Evolutionary conservation across 371 early-diverging fungal species (phyloP).

Genomic region (Lichtheimia corymbifera): DNA sequence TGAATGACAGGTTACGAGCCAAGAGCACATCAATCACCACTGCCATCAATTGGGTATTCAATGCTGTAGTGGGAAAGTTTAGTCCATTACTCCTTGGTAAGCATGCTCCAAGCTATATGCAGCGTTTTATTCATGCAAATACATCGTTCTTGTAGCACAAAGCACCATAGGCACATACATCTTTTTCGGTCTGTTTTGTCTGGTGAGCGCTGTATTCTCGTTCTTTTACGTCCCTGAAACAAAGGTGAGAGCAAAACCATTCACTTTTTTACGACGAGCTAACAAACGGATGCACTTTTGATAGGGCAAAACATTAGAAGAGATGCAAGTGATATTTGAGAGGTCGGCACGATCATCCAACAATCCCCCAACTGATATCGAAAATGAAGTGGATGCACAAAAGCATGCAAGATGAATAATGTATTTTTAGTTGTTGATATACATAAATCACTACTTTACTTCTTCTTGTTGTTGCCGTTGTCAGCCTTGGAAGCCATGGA

Average conservation of each 20-base stretch:
- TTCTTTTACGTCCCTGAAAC: conserved; percentile 30
- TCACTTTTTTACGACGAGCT: not conserved
- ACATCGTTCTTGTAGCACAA: conserved; percentile 10
- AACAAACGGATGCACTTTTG: not conserved
- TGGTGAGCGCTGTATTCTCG: conserved; percentile 23
- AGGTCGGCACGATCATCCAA: not conserved
- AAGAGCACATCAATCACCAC: conserved; percentile 60
- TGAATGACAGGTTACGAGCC: conserved; percentile 39
- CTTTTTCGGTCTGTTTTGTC: conserved; percentile 37
- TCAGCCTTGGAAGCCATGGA: conserved; percentile 79
- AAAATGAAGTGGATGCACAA: no score
- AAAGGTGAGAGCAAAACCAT: conserved; percentile 18
- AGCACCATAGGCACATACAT: conserved; percentile 43
- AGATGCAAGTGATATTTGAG: conserved; percentile 26
- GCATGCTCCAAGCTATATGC: not conserved
- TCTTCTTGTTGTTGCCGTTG: conserved; percentile 10
- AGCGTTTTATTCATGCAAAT: not conserved
- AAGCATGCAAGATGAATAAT: no score
- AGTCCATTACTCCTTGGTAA: conserved; percentile 29
- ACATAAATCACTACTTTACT: not conserved
- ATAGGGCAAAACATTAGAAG: conserved; percentile 34
- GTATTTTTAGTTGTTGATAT: no score
- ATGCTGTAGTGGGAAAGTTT: conserved; percentile 38
- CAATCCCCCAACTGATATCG: not conserved
- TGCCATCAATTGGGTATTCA: conserved; percentile 66